Evolutionary conservation across 192 early-diverging fungal species (phyloP), one percentile per base, ranked within the genome.

Genomic region (Glomus cerebriforme): DNA sequence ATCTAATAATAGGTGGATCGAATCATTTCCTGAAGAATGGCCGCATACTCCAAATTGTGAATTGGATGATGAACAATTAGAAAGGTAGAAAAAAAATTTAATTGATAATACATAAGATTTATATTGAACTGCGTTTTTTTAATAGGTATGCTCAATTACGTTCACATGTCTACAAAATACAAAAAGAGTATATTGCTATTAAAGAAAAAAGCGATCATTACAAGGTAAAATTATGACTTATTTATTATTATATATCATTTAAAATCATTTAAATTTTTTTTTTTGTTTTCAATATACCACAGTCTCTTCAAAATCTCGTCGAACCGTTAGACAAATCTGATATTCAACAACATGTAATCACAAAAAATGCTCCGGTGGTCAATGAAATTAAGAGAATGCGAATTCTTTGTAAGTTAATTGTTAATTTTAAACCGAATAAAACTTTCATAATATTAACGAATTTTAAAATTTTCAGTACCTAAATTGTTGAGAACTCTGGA

Each of bases 1-100:
- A n/a, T 60, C 43, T 60, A 34, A n/a, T 19, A 27, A n/a, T 37
- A 75, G 73, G 4, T 75, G 73, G 73, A 75, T 75, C 19, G 73
- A 75, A 43, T 75, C 73, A 75, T 75, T 75, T 27, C 73, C 73
- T 15, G 32, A 59, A 12, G 34, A 63, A 62, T 75, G 73, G 73
- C 59, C 73, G n/a, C n/a, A 12, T n/a, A 9, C 13, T 60, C 22
- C 15, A 59, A 35, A 37, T 73, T 58, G 15, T 15, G 59, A 75
- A 62, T 26, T 15, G 1, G 49, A 75, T 37, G 22, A 59, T 24
- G 54, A 59, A 62, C n/a, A 75, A 27, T 9, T 75, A 2, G 59
- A 59, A 24, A 60, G 26, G 59, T 75, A 29, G 22, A n/a, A 58
- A 49, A 26, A 54, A 17, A 49, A 54, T 13, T 54, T 54, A 54